Conservation (phyloP, 169 alveolate species). For the Eimeria nieschulzi region DNA sequence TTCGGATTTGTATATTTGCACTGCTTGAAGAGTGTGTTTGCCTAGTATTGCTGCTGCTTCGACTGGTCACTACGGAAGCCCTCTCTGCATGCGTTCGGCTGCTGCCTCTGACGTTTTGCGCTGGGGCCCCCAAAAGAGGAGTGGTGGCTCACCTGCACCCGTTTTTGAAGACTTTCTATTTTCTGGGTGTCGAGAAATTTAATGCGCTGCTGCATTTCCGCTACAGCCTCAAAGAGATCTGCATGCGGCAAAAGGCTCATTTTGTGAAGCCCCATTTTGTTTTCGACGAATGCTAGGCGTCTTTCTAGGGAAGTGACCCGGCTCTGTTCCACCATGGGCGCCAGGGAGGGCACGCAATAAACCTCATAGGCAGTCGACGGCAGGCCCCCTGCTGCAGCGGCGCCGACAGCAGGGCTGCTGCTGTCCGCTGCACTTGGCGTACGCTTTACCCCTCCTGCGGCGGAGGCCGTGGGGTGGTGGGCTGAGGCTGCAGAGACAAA, state of each 20-base stretch:
- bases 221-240: slow-evolving; percentile 60
- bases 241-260: slow-evolving; percentile 68
- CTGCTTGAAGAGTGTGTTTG: too few species aligned
- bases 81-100: neutral
- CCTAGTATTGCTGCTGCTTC: too few species aligned
- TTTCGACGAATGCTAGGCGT: slow-evolving; percentile 71
- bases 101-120: neutral
- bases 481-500: too few species aligned
- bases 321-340: slow-evolving; percentile 68
- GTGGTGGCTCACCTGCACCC: slow-evolving; percentile 50
- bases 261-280: slow-evolving; percentile 65
- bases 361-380: slow-evolving; percentile 59
- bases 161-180: slow-evolving; percentile 69
- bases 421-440: neutral
- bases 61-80: too few species aligned
- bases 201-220: slow-evolving; percentile 55
- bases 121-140: neutral
- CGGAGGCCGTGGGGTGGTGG: neutral
- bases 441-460: neutral
- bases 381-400: neutral
- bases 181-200: slow-evolving; percentile 52
- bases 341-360: slow-evolving; percentile 72
- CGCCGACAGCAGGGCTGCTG: neutral
- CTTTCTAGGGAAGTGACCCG: slow-evolving; percentile 67
- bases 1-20: too few species aligned